Base-by-base conservation (phyloP, 2,329 filamentous ascomycete genomes). In the Berkeleyomyces rouxiae region DNA sequence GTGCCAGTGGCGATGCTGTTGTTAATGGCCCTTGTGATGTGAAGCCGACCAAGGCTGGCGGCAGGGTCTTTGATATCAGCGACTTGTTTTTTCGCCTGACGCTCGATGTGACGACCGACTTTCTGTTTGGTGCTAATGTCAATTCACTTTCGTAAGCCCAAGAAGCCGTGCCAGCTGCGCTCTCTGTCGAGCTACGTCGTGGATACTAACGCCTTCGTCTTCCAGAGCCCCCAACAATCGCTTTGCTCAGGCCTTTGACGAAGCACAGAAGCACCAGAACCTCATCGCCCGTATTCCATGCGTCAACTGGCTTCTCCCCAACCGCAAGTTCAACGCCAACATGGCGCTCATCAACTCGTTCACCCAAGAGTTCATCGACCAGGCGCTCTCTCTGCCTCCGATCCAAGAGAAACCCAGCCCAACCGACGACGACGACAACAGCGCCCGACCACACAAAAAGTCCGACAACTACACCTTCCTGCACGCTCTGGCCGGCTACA, bases 1-100 rank as follows among this genome's bases (percentile, higher is more conserved):
- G 61, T 49, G 51, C 61, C 3, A 78, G 78, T 1, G 79, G 79
- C 0, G 76, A 77, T 5, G 75, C 84, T 23, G 75, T 83, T 43
- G 79, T 85, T 58, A 78, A 84, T 58, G 72, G 81, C 58, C 82
- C 87, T 66, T 84, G 90, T 69, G 83, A 87, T 71, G 66, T 82
- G 75, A 69, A 82, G 74, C 7, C 13, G 16, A 61, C 76, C 76
- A 71, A 85, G 79, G 72, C 87, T 72, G 76, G 23, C 7, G 31
- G 13, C 11, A 43, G 43, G 39, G 62, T 63, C 23, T 37, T 92
- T 39, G 83, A 95, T 68, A 82, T 92, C 7, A 80, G 83, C 66
- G 82, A 90, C 65, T 76, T 95, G 62, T 86, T 96, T 74, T 95
- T 90, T 76, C 80, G 88, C n/a, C 86, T 85, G 69, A 91, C 90